Percentiles rank a stretch among this genome's conserved stretches.
These are phyloP conservation scores for Clitopilus hobsonii DNA, from an alignment of 768 basidiomycete genomes.

Conservation along the genomic window DNA sequence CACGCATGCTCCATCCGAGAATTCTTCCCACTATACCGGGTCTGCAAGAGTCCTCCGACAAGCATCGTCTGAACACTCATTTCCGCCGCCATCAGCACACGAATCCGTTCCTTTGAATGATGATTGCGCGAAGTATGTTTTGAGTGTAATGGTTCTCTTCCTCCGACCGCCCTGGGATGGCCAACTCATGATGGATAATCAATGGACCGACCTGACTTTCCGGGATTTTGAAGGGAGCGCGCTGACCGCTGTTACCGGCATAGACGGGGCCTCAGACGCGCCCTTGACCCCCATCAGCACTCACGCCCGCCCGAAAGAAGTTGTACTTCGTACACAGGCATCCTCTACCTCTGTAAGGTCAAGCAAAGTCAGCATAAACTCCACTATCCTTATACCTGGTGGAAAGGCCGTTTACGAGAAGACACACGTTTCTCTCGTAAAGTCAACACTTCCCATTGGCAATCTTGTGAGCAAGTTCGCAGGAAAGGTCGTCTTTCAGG, in stretches of 20 bases:
- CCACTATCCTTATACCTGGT: constrained; percentile 34
- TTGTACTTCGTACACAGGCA: constrained; percentile 32
- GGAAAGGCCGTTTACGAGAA: constrained; percentile 47
- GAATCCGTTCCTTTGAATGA: constrained; percentile 80
- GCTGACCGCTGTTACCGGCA: constrained; percentile 30
- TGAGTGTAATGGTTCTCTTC: constrained; percentile 81
- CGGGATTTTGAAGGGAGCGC: constrained; percentile 61
- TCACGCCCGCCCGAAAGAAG: constrained; percentile 7
- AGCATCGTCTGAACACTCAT: constrained; percentile 39
- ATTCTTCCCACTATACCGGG: constrained; percentile 29
- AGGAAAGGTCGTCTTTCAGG: constrained; percentile 76
- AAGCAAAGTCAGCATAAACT: constrained; percentile 30
- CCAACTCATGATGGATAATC: constrained; percentile 50
- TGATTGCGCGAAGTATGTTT: constrained; percentile 71
- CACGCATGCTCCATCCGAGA: constrained; percentile 30
- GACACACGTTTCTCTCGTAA: constrained; percentile 57
- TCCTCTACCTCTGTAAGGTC: constrained; percentile 37
- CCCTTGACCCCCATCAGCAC: constrained; percentile 8
- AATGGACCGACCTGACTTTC: constrained; percentile 59
- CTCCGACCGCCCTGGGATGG: constrained; percentile 56
- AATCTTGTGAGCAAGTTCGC: constrained; percentile 65
- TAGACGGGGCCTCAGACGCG: constrained; percentile 8
- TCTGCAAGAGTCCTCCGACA: constrained; percentile 26
- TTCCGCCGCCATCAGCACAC: constrained; percentile 38
- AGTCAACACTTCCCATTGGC: constrained; percentile 51